phyloP scores from a whole-genome alignment of 139 green algal species.

The Edaphochlamys debaryana region DNA sequence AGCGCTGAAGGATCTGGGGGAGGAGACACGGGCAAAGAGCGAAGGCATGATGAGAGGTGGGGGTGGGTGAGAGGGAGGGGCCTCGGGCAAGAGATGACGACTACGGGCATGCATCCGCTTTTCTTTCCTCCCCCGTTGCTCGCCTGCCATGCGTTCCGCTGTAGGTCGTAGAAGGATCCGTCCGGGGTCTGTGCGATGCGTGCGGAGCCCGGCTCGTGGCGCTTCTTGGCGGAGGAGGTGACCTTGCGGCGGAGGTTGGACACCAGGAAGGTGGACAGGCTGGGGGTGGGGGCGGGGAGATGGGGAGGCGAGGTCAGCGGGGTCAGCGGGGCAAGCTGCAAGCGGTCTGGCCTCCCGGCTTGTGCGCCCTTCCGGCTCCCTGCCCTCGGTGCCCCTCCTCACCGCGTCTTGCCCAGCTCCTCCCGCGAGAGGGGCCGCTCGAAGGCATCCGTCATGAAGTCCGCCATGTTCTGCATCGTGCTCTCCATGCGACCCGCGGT shows the following conservation, averaged over 20 bases:
- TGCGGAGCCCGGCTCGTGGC: constrained; percentile 70
- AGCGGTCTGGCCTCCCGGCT: no score
- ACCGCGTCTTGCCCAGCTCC: neutral
- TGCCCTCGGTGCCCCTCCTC: no score
- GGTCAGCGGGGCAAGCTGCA: no score
- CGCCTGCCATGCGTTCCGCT: constrained; percentile 89
- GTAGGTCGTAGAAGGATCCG: constrained; percentile 96
- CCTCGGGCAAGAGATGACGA: no score
- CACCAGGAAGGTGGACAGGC: constrained; percentile 94
- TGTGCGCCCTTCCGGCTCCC: no score
- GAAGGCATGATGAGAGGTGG: no score
- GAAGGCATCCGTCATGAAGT: constrained; percentile 75
- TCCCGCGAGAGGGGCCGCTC: constrained; percentile 37
- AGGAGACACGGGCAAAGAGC: no score
- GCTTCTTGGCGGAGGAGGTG: constrained; percentile 69
- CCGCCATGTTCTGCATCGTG: constrained; percentile 97
- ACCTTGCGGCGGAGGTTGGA: constrained; percentile 81
- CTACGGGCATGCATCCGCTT: no score
- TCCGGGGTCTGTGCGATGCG: constrained; percentile 94
- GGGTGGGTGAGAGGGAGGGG: no score
- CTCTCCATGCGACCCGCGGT: constrained; percentile 99
- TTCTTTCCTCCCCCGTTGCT: no score
- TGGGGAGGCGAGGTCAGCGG: no score
- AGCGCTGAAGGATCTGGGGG: constrained; percentile 61
- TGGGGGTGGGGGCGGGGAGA: neutral